Conservation (phyloP, 2,329 filamentous ascomycete genomes). For the Colletotrichum sp. region DNA sequence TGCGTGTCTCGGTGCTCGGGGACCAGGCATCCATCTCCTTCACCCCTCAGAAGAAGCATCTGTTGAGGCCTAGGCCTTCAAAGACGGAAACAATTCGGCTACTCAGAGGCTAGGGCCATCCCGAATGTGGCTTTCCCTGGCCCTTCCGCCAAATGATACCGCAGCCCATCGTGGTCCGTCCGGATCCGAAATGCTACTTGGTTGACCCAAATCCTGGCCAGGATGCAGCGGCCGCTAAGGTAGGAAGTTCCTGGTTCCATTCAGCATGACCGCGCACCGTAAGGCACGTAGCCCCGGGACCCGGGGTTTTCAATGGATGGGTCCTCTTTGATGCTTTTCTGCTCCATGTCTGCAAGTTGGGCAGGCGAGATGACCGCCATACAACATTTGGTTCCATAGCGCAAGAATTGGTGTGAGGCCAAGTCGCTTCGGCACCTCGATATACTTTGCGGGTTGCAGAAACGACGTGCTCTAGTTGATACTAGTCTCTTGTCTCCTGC, state of each 20-base stretch:
- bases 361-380: background rate
- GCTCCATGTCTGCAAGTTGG: background rate
- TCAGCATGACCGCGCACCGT: background rate
- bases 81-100: background rate
- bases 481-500: background rate
- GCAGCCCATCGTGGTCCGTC: background rate
- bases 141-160: background rate
- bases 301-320: background rate
- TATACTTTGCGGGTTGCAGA: background rate
- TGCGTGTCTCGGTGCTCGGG: background rate
- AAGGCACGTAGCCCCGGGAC: background rate
- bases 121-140: background rate
- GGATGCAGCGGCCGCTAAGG: slow-evolving; percentile 17
- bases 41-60: background rate
- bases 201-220: background rate
- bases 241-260: slow-evolving; percentile 2
- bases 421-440: background rate
- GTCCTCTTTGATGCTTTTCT: background rate
- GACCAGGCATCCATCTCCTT: background rate
- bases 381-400: background rate
- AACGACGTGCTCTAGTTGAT: background rate
- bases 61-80: background rate
- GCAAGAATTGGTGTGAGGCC: background rate
- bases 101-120: background rate
- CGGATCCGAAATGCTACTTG: background rate